A percentile compares a stretch with the other conserved stretches of the same genome.
These are phyloP conservation scores for Candida sanyaensis DNA, from an alignment of 1,139 yeast species.

Conservation along the genomic window DNA sequence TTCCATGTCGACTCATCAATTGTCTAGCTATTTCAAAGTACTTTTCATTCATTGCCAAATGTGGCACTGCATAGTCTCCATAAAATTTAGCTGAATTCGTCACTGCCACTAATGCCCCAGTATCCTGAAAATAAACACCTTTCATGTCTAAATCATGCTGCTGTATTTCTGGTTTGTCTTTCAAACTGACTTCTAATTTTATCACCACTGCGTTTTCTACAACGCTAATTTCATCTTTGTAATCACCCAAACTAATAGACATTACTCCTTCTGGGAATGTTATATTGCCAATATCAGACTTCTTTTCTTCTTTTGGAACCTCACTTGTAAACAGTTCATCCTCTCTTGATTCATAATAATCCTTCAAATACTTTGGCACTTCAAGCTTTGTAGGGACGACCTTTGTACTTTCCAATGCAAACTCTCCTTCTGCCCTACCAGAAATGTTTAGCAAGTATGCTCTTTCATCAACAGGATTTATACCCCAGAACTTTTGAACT, in stretches of 20 bases:
- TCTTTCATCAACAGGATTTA: constrained; percentile 20
- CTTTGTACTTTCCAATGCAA: constrained; percentile 20
- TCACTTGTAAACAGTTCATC: constrained; percentile 22
- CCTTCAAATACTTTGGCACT: constrained; percentile 46
- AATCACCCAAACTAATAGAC: constrained; percentile 23
- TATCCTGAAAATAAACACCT: constrained; percentile 71
- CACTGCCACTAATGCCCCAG: constrained; percentile 66
- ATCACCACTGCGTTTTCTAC: constrained; percentile 36
- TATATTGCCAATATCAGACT: constrained; percentile 27
- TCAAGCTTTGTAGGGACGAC: constrained; percentile 22
- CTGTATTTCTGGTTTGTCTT: constrained; percentile 44
- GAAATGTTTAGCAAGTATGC: constrained; percentile 53
- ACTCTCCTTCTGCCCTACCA: constrained; percentile 50
- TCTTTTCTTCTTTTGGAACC: constrained; percentile 9
- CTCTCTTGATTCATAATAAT: constrained; percentile 29
- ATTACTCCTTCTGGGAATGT: constrained; percentile 28
- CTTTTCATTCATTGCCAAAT: constrained; percentile 46
- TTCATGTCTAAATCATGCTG: constrained; percentile 48
- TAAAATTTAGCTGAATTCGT: constrained; percentile 75
- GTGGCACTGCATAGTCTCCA: constrained; percentile 63
- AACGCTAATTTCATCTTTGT: constrained; percentile 17
- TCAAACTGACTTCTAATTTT: constrained; percentile 25
- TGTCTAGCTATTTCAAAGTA: constrained; percentile 43
- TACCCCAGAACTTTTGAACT: constrained; percentile 54
- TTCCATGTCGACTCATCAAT: constrained; percentile 40